Evolutionary conservation across 805 yeast genomes (phyloP).

Genomic region (Myxozyma neglecta): DNA sequence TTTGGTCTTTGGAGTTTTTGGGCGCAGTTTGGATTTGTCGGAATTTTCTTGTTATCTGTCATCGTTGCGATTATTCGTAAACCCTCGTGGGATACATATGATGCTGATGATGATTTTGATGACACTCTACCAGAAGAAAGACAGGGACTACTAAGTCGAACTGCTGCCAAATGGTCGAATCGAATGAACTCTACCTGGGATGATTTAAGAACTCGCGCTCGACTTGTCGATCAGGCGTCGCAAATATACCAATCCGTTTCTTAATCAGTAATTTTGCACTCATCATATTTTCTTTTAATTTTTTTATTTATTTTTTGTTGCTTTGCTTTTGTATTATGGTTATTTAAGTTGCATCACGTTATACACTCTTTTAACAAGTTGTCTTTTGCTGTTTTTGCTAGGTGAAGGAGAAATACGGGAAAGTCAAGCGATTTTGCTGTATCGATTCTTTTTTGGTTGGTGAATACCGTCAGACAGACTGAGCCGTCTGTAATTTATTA

Average conservation of each 20-base stretch:
- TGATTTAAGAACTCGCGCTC: constrained; percentile 26
- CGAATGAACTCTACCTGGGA: constrained; percentile 29
- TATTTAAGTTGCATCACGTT: background rate
- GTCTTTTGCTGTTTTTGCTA: background rate
- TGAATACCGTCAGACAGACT: no score
- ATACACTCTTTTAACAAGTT: background rate
- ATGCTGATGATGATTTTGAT: constrained; percentile 28
- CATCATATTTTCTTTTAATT: background rate
- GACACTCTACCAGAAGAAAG: constrained; percentile 21
- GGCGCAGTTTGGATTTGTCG: constrained; percentile 31
- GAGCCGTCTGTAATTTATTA: no score
- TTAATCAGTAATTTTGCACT: background rate
- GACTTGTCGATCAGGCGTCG: constrained; percentile 25
- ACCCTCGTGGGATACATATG: constrained; percentile 26
- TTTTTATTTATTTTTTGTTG: background rate
- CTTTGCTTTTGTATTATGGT: background rate
- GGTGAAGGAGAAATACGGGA: background rate
- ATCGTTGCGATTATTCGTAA: constrained; percentile 25
- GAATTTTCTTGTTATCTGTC: constrained; percentile 24
- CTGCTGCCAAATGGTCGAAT: constrained; percentile 24
- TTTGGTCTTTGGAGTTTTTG: constrained; percentile 32
- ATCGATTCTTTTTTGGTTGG: no score
- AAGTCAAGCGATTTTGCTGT: no score
- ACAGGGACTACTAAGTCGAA: constrained; percentile 24
- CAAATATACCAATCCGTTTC: constrained; percentile 7